Evolutionary conservation across 805 yeast species (phyloP).

Genomic region (Tetrapisispora nanseiensis): DNA sequence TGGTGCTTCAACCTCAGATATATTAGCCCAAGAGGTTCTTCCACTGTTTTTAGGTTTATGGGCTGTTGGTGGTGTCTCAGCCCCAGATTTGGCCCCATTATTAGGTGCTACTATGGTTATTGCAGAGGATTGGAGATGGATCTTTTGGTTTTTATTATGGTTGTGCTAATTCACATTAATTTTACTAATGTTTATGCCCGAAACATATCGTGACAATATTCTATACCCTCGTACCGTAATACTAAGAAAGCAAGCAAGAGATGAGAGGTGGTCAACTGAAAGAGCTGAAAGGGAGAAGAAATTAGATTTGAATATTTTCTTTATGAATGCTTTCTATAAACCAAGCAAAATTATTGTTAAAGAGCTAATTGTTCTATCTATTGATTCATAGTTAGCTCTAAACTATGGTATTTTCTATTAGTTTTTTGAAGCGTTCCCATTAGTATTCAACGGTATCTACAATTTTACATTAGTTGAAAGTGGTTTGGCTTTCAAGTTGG

Average conservation of each 20-base stretch:
- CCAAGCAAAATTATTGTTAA: conserved; percentile 40
- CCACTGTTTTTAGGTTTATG: conserved; percentile 43
- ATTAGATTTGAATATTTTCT: conserved; percentile 13
- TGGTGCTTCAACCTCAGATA: conserved; percentile 48
- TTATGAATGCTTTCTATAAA: conserved; percentile 33
- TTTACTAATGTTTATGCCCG: conserved; percentile 38
- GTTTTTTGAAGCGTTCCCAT: conserved; percentile 55
- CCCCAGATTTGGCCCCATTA: conserved; percentile 49
- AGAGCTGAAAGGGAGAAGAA: conserved; percentile 30
- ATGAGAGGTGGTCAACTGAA: conserved; percentile 34
- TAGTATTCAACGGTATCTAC: conserved; percentile 38
- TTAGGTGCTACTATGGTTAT: conserved; percentile 43
- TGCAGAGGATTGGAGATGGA: conserved; percentile 43
- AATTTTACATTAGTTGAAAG: conserved; percentile 39
- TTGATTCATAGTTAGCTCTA: conserved; percentile 43
- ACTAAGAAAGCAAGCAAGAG: conserved; percentile 40
- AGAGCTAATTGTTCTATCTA: conserved; percentile 50
- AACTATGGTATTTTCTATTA: conserved; percentile 44
- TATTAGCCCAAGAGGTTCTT: conserved; percentile 33
- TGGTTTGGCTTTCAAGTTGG: conserved; percentile 41
- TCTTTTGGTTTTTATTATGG: conserved; percentile 42
- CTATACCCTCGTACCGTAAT: conserved; percentile 37
- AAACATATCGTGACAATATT: conserved; percentile 38
- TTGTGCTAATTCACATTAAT: conserved; percentile 32
- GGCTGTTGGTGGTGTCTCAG: conserved; percentile 46